A percentile compares a stretch with the other conserved stretches of the same genome.
phyloP scores from a whole-genome alignment of 2,329 filamentous ascomycete genomes.

The Pseudogymnoascus sp. region DNA sequence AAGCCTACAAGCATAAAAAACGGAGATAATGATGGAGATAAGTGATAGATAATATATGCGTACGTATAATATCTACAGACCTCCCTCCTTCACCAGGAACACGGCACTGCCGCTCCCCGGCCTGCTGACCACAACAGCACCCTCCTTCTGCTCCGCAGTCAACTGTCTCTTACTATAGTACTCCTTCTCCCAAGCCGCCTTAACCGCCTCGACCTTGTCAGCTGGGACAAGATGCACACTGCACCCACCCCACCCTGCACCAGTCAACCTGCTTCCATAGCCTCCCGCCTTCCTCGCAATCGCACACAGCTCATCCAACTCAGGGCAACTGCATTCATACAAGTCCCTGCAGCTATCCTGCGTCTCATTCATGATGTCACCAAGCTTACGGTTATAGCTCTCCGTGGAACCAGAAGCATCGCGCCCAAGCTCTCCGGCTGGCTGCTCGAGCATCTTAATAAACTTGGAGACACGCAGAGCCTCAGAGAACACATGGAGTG shows the following conservation, averaged over 20 bases:
- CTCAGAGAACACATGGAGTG: conserved; percentile 85
- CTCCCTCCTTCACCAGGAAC: conserved; percentile 30
- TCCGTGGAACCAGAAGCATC: conserved; percentile 43
- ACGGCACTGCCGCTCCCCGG: conserved; percentile 66
- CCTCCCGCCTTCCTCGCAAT: conserved; percentile 72
- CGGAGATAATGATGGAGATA: neutral
- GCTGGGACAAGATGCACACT: conserved; percentile 86
- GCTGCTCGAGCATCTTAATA: conserved; percentile 62
- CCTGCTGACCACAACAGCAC: conserved; percentile 81
- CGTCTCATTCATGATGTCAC: conserved; percentile 78
- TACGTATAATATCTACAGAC: neutral
- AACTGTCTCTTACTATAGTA: conserved; percentile 64
- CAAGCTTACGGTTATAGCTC: conserved; percentile 59
- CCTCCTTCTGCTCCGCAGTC: conserved; percentile 62
- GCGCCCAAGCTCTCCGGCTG: conserved; percentile 26
- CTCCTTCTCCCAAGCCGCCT: conserved; percentile 64
- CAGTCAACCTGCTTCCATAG: conserved; percentile 79
- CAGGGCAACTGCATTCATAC: conserved; percentile 87
- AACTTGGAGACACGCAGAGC: conserved; percentile 80
- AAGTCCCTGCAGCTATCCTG: conserved; percentile 78
- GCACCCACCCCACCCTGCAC: conserved; percentile 95
- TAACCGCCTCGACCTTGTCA: conserved; percentile 71
- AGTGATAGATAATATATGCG: neutral
- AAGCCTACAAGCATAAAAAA: no score
- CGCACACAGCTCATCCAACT: conserved; percentile 80